Base-by-base conservation (phyloP, 192 early-diverging fungal species). In the Coemansia brasiliensis region DNA sequence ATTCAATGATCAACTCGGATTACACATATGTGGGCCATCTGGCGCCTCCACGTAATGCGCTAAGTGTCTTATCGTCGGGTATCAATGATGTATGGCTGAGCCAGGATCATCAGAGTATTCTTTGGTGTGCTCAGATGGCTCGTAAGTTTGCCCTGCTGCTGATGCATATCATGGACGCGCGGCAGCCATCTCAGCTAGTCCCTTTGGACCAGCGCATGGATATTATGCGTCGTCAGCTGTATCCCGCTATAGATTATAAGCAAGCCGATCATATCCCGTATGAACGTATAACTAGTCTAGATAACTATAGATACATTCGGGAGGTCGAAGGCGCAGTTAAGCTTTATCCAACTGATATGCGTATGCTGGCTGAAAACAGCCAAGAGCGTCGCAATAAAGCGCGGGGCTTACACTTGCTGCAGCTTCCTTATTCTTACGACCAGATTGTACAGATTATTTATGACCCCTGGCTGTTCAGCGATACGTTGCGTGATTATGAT, bases 41-140 rank as follows among this genome's bases (percentile, higher is more conserved):
- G 24, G 69, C 92, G 1, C 86, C 89, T 2, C 44, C 62, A 5
- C 63, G 67, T 0, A 84, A 92, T 69, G 85, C 91, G 6, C 89
- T 97, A 25, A 87, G 89, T 24, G 85, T 88, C 0, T 87, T 90
- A 43, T 86, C 92, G 3, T 86, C 91, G 1, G 80, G 81, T 0
- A 86, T 97, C 24, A 89, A 92, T 22, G 65, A 84, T 41, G 92
- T 96, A 2, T 98, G 96, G 96, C 86, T 87, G 17, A 84, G 88
- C 15, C 83, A 85, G 32, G 92, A 94, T 59, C 96, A 98, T 69
- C 83, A 89, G 52, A 86, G 85, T 20, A 88, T 94, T 22, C 56
- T 98, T 55, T 95, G 93, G 91, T 98, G 96, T 56, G 90, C 89
- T 55, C 96, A 98, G 74, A 74, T 97, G 51, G 84, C 83, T 2